A percentile compares a stretch with the other conserved stretches of the same genome.
phyloP scores from a whole-genome alignment of 805 yeast species.

The Nakazawaea peltata region DNA sequence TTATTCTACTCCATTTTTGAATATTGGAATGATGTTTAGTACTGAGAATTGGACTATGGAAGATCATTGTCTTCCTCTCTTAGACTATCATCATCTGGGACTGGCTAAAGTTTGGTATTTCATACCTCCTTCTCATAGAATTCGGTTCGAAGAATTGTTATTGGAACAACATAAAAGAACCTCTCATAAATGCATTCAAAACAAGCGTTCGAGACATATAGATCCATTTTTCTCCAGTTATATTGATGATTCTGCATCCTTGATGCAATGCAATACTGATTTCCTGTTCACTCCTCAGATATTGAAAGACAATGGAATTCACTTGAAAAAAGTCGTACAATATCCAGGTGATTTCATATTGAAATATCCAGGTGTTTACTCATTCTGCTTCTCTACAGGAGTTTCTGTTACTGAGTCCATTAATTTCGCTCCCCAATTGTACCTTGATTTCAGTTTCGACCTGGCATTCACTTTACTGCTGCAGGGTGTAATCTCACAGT shows the following conservation, averaged over 20 bases:
- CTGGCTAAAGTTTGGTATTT: slow-evolving; percentile 52
- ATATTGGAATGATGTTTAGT: slow-evolving; percentile 46
- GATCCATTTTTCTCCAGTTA: slow-evolving; percentile 4
- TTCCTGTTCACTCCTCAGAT: slow-evolving; percentile 40
- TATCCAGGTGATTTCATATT: slow-evolving; percentile 54
- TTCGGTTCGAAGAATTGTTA: slow-evolving; percentile 40
- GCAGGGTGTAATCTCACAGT: slow-evolving; percentile 41
- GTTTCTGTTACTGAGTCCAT: slow-evolving; percentile 47
- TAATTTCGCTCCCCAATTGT: slow-evolving; percentile 45
- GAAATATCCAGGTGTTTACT: slow-evolving; percentile 48
- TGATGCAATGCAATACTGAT: slow-evolving; percentile 29
- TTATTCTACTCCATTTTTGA: slow-evolving; percentile 33
- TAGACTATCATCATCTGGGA: slow-evolving; percentile 51
- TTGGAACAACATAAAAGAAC: slow-evolving; percentile 1
- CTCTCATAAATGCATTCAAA: neutral
- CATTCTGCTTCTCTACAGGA: slow-evolving; percentile 46
- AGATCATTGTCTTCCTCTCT: slow-evolving; percentile 49
- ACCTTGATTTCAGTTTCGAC: slow-evolving; percentile 44
- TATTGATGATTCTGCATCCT: no score
- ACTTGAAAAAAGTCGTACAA: slow-evolving; percentile 40
- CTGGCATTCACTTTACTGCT: slow-evolving; percentile 43
- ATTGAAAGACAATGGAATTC: slow-evolving; percentile 40
- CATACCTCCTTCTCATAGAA: slow-evolving; percentile 47
- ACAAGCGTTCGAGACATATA: neutral
- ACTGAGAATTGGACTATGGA: slow-evolving; percentile 50